phyloP scores from a whole-genome alignment of 306 rosid genomes.

The Abrus precatorius region DNA sequence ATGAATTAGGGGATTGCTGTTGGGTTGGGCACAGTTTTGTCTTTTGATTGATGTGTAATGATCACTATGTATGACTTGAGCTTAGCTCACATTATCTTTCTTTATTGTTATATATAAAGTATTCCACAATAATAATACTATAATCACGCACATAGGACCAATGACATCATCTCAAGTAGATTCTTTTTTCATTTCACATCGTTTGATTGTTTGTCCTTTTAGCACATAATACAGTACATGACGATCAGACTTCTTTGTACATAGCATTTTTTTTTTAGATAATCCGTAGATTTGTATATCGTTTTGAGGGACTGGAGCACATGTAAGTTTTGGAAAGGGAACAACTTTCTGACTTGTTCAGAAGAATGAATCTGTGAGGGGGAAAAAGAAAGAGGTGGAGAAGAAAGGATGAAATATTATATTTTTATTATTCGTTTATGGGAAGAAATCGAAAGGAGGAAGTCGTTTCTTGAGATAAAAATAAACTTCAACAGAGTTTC shows the following conservation, averaged over 20 bases:
- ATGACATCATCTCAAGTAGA: constrained; percentile 50
- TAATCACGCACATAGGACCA: constrained; percentile 46
- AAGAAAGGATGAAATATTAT: too few species aligned
- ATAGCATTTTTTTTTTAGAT: background rate
- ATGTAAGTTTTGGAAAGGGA: constrained; percentile 31
- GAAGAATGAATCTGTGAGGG: constrained; percentile 32
- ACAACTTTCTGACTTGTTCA: constrained; percentile 37
- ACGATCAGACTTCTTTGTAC: constrained; percentile 11
- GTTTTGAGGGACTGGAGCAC: constrained; percentile 28
- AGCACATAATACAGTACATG: constrained; percentile 27
- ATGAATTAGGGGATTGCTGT: constrained; percentile 48
- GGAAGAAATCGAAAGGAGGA: too few species aligned
- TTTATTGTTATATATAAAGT: constrained; percentile 32
- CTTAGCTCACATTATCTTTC: constrained; percentile 44
- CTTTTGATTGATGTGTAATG: constrained; percentile 44
- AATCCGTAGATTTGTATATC: constrained; percentile 16
- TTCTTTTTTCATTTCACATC: constrained; percentile 47
- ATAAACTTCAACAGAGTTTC: too few species aligned
- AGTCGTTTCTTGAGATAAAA: too few species aligned
- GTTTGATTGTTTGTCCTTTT: constrained; percentile 34
- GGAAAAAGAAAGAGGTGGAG: too few species aligned
- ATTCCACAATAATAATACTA: constrained; percentile 35
- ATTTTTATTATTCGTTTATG: too few species aligned
- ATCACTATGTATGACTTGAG: constrained; percentile 43
- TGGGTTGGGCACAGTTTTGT: constrained; percentile 54